phyloP scores from a whole-genome alignment of 805 yeast genomes.

The Barnettozyma californica region DNA sequence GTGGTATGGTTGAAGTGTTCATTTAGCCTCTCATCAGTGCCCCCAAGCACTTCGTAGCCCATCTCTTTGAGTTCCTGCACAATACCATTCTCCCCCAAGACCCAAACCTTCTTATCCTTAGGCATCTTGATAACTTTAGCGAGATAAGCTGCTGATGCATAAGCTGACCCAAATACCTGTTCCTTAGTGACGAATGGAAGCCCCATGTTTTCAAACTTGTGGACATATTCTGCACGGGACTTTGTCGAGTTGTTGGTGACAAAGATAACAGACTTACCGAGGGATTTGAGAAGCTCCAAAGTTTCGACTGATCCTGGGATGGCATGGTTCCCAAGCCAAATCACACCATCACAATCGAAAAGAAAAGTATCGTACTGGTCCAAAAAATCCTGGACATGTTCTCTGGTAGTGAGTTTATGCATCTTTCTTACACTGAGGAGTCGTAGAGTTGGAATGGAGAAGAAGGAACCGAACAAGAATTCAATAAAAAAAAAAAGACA shows the following conservation, averaged over 20 bases:
- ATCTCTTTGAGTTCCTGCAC: slow-evolving; percentile 68
- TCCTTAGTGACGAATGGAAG: slow-evolving; percentile 35
- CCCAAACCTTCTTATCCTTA: slow-evolving; percentile 76
- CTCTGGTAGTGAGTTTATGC: slow-evolving; percentile 40
- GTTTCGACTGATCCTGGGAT: slow-evolving; percentile 80
- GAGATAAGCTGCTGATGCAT: slow-evolving; percentile 84
- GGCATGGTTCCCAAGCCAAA: slow-evolving; percentile 84
- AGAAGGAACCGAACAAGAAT: not conserved
- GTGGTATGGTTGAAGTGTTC: slow-evolving; percentile 52
- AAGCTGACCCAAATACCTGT: slow-evolving; percentile 88
- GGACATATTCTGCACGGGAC: slow-evolving; percentile 69
- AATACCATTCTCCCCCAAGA: slow-evolving; percentile 85
- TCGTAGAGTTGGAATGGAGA: not conserved
- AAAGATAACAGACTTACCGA: slow-evolving; percentile 69
- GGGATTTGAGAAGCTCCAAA: slow-evolving; percentile 45
- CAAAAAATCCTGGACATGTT: slow-evolving; percentile 49
- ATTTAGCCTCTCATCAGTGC: slow-evolving; percentile 60
- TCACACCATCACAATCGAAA: slow-evolving; percentile 96
- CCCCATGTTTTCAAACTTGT: slow-evolving; percentile 63
- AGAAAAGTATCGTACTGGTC: slow-evolving; percentile 75
- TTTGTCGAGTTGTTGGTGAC: slow-evolving; percentile 96
- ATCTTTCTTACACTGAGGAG: too few species aligned
- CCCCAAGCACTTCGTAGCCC: slow-evolving; percentile 81
- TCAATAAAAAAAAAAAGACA: not conserved
- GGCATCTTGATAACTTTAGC: slow-evolving; percentile 71